phyloP scores from a whole-genome alignment of 1,139 yeast species.

The Magnusiomyces suaveolens region DNA sequence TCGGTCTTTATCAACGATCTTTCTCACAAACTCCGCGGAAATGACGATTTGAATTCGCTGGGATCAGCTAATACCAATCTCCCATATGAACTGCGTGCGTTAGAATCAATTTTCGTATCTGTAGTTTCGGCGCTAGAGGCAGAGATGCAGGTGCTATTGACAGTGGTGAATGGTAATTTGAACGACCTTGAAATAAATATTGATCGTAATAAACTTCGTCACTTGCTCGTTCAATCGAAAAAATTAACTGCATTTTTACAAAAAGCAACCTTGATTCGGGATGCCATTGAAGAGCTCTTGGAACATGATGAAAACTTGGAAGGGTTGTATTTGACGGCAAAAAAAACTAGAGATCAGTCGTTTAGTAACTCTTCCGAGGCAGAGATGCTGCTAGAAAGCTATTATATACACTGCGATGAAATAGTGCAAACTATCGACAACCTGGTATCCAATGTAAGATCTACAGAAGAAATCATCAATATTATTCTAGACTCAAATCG shows the following conservation, averaged over 20 bases:
- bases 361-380: background rate
- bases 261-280: constrained; percentile 71
- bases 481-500: constrained; percentile 92
- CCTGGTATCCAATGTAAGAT: constrained; percentile 70
- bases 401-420: constrained; percentile 92
- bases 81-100: constrained; percentile 75
- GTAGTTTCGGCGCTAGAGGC: constrained; percentile 77
- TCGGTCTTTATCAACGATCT: constrained; percentile 81
- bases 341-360: background rate
- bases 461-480: constrained; percentile 93
- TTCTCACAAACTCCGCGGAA: constrained; percentile 59
- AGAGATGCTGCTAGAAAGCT: constrained; percentile 86
- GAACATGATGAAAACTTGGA: constrained; percentile 91
- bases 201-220: constrained; percentile 71
- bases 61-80: constrained; percentile 17
- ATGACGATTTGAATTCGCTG: constrained; percentile 23
- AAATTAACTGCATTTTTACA: constrained; percentile 72
- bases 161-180: constrained; percentile 66
- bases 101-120: constrained; percentile 78
- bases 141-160: constrained; percentile 67
- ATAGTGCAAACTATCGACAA: constrained; percentile 90
- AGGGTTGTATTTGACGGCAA: constrained; percentile 58
- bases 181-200: constrained; percentile 78
- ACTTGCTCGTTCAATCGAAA: constrained; percentile 71
- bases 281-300: constrained; percentile 74